Evolutionary conservation across 176 grass and related monocot genomes (phyloP), one percentile per base, ranked within the genome.

Genomic region (maize (Zea mays)): DNA sequence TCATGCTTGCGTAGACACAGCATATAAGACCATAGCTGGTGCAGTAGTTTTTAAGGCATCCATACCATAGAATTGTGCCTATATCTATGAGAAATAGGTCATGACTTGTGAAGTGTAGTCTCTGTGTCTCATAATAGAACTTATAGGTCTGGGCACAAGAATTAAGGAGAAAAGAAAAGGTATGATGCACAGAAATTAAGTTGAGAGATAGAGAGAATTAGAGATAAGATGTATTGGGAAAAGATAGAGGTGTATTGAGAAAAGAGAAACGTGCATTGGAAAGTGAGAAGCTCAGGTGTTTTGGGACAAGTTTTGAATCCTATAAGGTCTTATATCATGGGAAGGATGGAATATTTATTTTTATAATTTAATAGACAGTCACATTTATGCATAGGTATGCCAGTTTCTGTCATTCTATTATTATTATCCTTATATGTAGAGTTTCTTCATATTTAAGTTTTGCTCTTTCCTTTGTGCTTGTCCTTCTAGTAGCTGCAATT

Each of bases 341-440:
- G 11, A 49, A 13, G 11, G 12, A 49, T 11, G 47, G 47, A 49
- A 12, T 49, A 49, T 49, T 14, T 71, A 71, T 15, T 6, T 49
- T 2, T 48, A 69, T 69, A 33, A 34, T 40, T n/a, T 69, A 42
- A 7, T 41, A 48, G 4, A 73, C 11, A 10, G 43, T 6, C 19
- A 43, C 68, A 64, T 5, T 38, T 62, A 65, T 42, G 51, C 19
- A 54, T 51, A 62, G 5, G 5, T 14, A 41, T 75, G 19, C 15
- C 39, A 14, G 20, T 69, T 61, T 50, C 19, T 57, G 42, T 16
- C 43, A 38, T 42, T 72, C 1, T 71, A 35, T 37, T 72, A 50
- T 47, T 17, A 34, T 43, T 67, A 50, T 74, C n/a, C 74, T 77
- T 15, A 20, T 20, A 21, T 75, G 52, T 3, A 34, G 55, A 69